Evolutionary conservation across 805 yeast genomes (phyloP), one percentile per base, ranked within the genome.

Genomic region (Suhomyces sp.): DNA sequence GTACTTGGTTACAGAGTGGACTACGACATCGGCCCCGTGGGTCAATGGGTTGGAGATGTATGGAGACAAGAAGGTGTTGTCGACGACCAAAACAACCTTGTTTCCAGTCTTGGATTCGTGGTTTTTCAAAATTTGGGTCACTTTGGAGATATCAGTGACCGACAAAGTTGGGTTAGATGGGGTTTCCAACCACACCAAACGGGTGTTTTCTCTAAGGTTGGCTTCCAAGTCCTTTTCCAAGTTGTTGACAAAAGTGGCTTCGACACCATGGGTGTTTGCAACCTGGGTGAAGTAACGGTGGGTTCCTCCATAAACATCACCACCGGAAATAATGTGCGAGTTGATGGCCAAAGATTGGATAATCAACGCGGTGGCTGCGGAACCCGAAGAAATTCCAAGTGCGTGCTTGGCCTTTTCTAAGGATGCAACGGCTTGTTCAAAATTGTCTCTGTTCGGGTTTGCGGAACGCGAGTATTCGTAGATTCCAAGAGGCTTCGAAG

Each of bases 261-360:
- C 78, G 52, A 87, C 86, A 53, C 93, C 93, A 66, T 88, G 94
- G 45, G 89, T 80, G 64, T 77, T 76, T 54, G 93, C 96, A 46
- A 89, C 96, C 67, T 86, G 81, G 66, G 96, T 85, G 78, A 89
- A 89, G 72, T 89, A 89, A 71, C 96, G 79, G 76, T 89, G 94
- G 52, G 96, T 89, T 61, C 96, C 96, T 56, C 96, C 96, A 70
- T 89, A 89, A 45, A 89, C 96, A 63, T 89, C 96, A 60, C 88
- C 91, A 62, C 88, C 84, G 45, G 90, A 84, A 47, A 89, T 76
- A 41, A 87, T 86, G 64, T 89, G 94, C 41, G 88, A 77, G 46
- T 85, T 86, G 56, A 81, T 79, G 43, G 87, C 84, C 61, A 89
- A 74, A 29, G 87, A 79, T 70, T 89, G 96, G 62, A 88, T 73